These are phyloP conservation scores for Meyerozyma smithsonii DNA, from an alignment of 1,139 yeast species.

Conservation along the genomic window DNA sequence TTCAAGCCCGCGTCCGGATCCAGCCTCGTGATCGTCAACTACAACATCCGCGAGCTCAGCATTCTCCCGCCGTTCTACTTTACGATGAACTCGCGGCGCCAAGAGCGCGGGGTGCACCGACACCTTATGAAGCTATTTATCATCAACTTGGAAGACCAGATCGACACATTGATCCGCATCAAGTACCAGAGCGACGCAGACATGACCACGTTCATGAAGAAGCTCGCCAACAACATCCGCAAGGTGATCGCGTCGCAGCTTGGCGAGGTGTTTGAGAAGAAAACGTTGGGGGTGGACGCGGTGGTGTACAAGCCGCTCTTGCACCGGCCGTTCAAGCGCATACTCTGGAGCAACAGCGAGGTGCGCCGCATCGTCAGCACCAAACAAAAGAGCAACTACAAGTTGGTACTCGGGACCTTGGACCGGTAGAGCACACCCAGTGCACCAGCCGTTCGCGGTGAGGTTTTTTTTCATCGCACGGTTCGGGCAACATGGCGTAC, in stretches of 20 bases:
- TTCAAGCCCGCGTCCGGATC: slow-evolving; percentile 4
- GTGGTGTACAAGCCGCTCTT: not conserved
- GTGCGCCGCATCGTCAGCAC: not conserved
- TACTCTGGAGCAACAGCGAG: slow-evolving; percentile 3
- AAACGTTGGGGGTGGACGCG: not conserved
- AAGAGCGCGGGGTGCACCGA: slow-evolving; percentile 21
- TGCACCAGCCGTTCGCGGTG: not conserved
- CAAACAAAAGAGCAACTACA: slow-evolving; percentile 1
- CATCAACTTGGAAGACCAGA: slow-evolving; percentile 36
- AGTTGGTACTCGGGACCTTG: not conserved
- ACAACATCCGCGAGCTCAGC: slow-evolving; percentile 30
- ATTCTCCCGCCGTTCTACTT: slow-evolving; percentile 33
- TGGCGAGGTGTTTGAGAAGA: slow-evolving; percentile 15
- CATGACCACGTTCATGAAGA: slow-evolving; percentile 23
- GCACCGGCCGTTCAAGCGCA: slow-evolving; percentile 1
- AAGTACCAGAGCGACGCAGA: slow-evolving; percentile 29
- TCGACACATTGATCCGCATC: slow-evolving; percentile 33
- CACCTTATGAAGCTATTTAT: slow-evolving; percentile 37
- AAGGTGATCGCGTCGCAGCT: slow-evolving; percentile 25
- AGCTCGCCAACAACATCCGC: slow-evolving; percentile 21
- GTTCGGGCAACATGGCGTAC: slow-evolving; percentile 18
- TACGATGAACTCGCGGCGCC: slow-evolving; percentile 22
- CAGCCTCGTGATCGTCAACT: slow-evolving; percentile 19
- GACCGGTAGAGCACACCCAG: not conserved
- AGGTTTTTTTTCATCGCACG: not conserved